Conservation (phyloP, 1,139 yeast species). For the Blastobotrys arbuscula region DNA sequence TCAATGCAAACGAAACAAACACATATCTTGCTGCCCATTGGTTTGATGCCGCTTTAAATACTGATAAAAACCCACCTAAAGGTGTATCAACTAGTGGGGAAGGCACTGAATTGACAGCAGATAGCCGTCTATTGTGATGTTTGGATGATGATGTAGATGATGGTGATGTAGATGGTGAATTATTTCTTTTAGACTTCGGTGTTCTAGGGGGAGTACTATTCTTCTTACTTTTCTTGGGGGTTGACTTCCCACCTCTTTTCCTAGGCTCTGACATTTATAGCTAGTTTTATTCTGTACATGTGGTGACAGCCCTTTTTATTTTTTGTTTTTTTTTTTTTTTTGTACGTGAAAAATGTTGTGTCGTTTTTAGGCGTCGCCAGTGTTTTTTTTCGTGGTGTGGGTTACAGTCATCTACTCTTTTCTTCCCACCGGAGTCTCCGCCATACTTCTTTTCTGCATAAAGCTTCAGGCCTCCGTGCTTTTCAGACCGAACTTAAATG, state of each 20-base stretch:
- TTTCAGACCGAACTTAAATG: too few species aligned
- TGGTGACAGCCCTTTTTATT: too few species aligned
- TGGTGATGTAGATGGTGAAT: not conserved
- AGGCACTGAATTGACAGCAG: slow-evolving; percentile 9
- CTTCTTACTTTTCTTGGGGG: slow-evolving; percentile 5
- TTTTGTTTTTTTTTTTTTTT: too few species aligned
- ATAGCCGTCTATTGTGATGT: not conserved
- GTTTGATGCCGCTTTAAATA: slow-evolving; percentile 64
- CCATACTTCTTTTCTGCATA: too few species aligned
- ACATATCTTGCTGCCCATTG: slow-evolving; percentile 89
- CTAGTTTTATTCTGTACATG: too few species aligned
- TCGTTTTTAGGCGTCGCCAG: too few species aligned
- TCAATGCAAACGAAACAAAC: slow-evolving; percentile 65
- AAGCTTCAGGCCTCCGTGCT: too few species aligned
- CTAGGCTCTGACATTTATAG: slow-evolving; percentile 3
- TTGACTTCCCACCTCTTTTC: slow-evolving; percentile 1
- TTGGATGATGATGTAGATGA: not conserved
- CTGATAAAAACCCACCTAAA: slow-evolving; percentile 51
- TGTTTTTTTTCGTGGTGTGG: too few species aligned
- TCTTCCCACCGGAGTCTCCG: too few species aligned
- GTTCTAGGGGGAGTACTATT: not conserved
- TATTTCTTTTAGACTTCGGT: not conserved
- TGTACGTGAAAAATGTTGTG: too few species aligned
- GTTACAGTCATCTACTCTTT: too few species aligned
- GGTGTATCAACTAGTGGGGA: slow-evolving; percentile 40